Evolutionary conservation across 768 basidiomycete species (phyloP), one percentile per base, ranked within the genome.

Genomic region (Leccinellum rugosiceps): DNA sequence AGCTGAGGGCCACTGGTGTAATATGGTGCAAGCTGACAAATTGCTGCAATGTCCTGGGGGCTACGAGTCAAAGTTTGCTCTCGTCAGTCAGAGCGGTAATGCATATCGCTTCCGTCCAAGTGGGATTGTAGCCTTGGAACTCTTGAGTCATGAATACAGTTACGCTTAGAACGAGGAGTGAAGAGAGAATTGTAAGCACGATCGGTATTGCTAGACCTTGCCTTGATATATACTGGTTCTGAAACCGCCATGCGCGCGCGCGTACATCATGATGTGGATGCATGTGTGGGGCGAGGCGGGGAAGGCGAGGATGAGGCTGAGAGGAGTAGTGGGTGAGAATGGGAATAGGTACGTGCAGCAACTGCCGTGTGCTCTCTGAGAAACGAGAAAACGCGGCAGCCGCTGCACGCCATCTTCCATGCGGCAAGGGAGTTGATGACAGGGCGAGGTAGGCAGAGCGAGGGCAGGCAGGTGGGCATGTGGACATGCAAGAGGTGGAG

Each of bases 221-320:
- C 41, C 17, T 25, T 19, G 28, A 49, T 65, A 70, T 70, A 51
- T 68, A 68, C 62, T 28, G 21, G 26, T 32, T 48, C 45, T 43
- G 49, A 54, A 53, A 25, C 35, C 9, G 31, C 57, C 57, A 10
- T 68, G 60, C 3, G 26, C 26, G 26, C 26, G 26, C 6, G 28
- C 6, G 28, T 28, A 28, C 28, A 28, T 28, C 28, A 28, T 28
- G 28, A 28, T 28, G 28, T 28, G 28, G 26, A 26, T 26, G 26
- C 26, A 6, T 26, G 26, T 26, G 26, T 26, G 26, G 6, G 26
- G 26, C 6, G 26, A 26, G 26, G 26, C 26, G 6, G 26, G 26
- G n/a, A 26, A 26, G 26, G 26, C 26, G 26, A 26, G 3, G 26
- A 3, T 26, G 6, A 26, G 26, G 26, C 26, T 6, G 26, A 26